phyloP scores from a whole-genome alignment of 2,329 filamentous ascomycete genomes.

The Cladosporium sp. region DNA sequence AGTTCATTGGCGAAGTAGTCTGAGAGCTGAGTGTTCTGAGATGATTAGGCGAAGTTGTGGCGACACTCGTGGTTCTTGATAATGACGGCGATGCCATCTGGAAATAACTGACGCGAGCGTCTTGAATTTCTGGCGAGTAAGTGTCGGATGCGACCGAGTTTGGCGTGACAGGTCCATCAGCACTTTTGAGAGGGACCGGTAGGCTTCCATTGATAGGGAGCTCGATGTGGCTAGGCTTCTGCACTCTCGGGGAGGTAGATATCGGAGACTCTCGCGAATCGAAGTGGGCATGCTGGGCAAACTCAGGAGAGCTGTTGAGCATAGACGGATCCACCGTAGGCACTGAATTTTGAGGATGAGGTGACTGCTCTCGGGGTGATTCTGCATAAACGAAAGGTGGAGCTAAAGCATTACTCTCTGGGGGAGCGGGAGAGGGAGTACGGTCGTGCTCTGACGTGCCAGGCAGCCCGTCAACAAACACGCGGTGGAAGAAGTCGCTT shows the following conservation, averaged over 20 bases:
- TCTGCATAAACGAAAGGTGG: neutral
- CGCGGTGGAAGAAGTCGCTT: constrained; percentile 29
- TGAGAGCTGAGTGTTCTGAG: neutral
- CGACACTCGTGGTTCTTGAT: neutral
- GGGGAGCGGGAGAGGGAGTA: neutral
- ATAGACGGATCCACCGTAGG: neutral
- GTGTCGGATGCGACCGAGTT: neutral
- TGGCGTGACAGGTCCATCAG: neutral
- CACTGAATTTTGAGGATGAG: neutral
- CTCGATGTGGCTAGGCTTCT: neutral
- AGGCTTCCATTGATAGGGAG: neutral
- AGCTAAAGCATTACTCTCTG: neutral
- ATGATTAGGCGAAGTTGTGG: neutral
- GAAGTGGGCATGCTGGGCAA: neutral
- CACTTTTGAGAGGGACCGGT: neutral
- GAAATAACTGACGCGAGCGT: constrained; percentile 14
- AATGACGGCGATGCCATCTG: constrained; percentile 5
- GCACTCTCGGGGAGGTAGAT: neutral
- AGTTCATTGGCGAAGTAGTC: neutral
- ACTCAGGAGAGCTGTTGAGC: neutral
- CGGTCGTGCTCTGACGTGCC: neutral
- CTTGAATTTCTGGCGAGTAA: constrained; percentile 11
- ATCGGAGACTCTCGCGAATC: neutral
- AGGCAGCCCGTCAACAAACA: constrained; percentile 31
- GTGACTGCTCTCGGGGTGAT: neutral